phyloP scores from a whole-genome alignment of 305 asterid species.

The Rubia balearica region DNA sequence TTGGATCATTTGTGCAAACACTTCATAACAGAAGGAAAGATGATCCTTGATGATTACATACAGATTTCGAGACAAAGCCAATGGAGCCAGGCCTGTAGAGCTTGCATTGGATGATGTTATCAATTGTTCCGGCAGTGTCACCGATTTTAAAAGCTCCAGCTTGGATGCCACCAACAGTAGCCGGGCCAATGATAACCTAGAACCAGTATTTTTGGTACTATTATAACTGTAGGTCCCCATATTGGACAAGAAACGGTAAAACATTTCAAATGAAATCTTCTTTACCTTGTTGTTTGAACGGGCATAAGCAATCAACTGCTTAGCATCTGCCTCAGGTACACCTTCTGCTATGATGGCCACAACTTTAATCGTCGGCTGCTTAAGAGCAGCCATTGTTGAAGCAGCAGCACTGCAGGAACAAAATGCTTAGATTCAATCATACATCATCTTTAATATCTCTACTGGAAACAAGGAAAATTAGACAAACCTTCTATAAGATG shows the following conservation, averaged over 20 bases:
- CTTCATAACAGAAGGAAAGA: not conserved
- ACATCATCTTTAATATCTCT: constrained; percentile 12
- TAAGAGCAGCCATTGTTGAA: constrained; percentile 90
- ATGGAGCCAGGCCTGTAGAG: constrained; percentile 92
- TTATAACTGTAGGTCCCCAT: constrained; percentile 11
- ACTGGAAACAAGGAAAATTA: constrained; percentile 17
- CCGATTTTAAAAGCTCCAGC: constrained; percentile 99
- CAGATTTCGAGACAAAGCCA: constrained; percentile 95
- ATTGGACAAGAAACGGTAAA: not conserved
- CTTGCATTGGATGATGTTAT: constrained; percentile 86
- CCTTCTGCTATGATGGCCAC: constrained; percentile 99
- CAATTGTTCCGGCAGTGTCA: constrained; percentile 97
- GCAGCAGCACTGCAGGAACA: constrained; percentile 85
- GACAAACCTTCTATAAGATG: constrained; percentile 88
- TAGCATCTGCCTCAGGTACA: constrained; percentile 89
- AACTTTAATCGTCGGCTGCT: constrained; percentile 92
- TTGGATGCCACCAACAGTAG: constrained; percentile 97
- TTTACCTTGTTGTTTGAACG: constrained; percentile 87
- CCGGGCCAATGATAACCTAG: constrained; percentile 94
- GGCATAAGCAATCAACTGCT: constrained; percentile 92
- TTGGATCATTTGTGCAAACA: too few species aligned
- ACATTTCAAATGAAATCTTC: not conserved
- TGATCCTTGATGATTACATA: constrained; percentile 26
- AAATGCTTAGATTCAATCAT: constrained; percentile 10
- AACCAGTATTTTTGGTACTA: constrained; percentile 9